Percentiles rank a stretch among this genome's conserved stretches.
These are phyloP conservation scores for Mallotus repandus DNA, from an alignment of 441 rosid genomes.

Conservation along the genomic window DNA sequence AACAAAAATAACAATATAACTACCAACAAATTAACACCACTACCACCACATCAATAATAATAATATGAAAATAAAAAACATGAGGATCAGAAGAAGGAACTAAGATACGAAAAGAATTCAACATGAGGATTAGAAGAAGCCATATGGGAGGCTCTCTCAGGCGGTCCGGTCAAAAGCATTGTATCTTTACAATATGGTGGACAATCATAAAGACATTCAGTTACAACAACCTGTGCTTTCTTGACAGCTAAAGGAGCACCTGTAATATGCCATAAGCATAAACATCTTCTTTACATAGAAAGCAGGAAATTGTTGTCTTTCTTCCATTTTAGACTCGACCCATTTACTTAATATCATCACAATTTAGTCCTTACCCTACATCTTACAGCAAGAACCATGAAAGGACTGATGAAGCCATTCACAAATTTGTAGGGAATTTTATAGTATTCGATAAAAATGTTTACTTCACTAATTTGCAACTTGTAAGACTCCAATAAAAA, in stretches of 20 bases:
- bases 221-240: conserved; percentile 57
- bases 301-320: background rate
- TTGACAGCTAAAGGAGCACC: conserved; percentile 52
- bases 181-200: conserved; percentile 34
- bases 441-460: background rate
- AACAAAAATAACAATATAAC: no score
- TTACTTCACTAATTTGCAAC: background rate
- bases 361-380: background rate
- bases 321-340: background rate
- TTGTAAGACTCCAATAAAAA: background rate
- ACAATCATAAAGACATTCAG: conserved; percentile 39
- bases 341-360: background rate
- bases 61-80: no score
- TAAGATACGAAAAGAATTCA: conserved; percentile 52
- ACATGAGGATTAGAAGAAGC: conserved; percentile 39
- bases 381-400: background rate
- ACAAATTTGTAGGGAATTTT: background rate
- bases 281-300: conserved; percentile 13
- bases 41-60: no score
- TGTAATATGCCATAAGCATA: conserved; percentile 43
- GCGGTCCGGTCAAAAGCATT: conserved; percentile 24
- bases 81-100: conserved; percentile 35
- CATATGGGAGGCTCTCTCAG: conserved; percentile 26
- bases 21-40: no score
- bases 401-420: background rate